Evolutionary conservation across 768 basidiomycete genomes (phyloP).

Genomic region (Naganishia onofrii): DNA sequence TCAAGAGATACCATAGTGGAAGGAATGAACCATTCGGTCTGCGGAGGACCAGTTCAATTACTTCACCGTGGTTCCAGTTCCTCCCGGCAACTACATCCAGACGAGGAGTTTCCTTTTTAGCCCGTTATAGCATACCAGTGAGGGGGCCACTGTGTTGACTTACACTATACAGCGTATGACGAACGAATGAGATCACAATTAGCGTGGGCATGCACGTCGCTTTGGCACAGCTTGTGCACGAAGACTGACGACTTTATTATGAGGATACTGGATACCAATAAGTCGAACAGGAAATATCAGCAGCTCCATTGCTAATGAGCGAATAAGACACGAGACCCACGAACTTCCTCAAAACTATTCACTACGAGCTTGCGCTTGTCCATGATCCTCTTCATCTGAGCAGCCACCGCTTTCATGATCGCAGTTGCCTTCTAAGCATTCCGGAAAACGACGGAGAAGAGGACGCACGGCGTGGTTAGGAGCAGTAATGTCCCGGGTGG

Average conservation of each 20-base stretch:
- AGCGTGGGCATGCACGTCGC: too few relatives aligned
- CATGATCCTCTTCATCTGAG: constrained; percentile 50
- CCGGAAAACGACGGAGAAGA: background rate
- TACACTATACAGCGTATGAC: background rate
- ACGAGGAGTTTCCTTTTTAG: background rate
- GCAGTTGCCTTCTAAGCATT: constrained; percentile 15
- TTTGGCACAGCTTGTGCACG: too few relatives aligned
- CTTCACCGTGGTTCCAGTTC: constrained; percentile 52
- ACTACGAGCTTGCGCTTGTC: constrained; percentile 45
- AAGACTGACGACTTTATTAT: constrained; percentile 17
- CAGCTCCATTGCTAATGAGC: background rate
- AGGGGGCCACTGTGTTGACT: background rate
- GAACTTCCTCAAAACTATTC: constrained; percentile 48
- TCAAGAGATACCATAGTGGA: constrained; percentile 46
- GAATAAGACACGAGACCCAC: constrained; percentile 36
- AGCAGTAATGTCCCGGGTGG: background rate
- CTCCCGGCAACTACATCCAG: constrained; percentile 41
- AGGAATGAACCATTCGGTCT: constrained; percentile 41
- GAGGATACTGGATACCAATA: constrained; percentile 7
- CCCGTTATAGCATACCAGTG: background rate
- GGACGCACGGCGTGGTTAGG: background rate
- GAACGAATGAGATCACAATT: too few relatives aligned
- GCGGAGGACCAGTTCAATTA: constrained; percentile 49
- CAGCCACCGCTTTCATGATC: constrained; percentile 31
- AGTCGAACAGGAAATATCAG: background rate